Evolutionary conservation across 768 basidiomycete species (phyloP), one percentile per base, ranked within the genome.

Genomic region (Termitomyces heimii): DNA sequence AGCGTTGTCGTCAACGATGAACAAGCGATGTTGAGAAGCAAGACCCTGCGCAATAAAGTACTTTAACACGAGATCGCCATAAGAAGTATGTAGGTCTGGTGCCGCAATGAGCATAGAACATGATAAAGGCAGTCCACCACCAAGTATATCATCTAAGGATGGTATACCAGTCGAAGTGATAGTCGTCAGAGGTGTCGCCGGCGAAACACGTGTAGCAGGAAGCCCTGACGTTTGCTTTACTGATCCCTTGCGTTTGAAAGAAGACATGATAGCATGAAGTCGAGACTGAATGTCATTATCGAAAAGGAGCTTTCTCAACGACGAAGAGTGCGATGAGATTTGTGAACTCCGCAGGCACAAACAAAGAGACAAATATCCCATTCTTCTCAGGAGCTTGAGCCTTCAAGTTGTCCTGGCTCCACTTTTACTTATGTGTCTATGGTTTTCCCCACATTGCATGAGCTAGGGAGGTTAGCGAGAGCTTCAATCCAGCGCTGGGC

Each of bases 121-220:
- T 2, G 89, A 87, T 55, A 95, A 78, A 13, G 96, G 94, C 35
- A 97, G 70, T 18, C 94, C 94, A 29, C 93, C 94, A 54, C 94
- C 94, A 39, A 98, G 83, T 59, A 98, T 83, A 68, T 98, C 97
- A 70, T 99, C 97, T 22, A 99, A 78, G 13, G 94, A 94, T 28
- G 93, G 86, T 9, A 98, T 84, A 2, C 97, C 97, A 5, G 92
- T 92, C 1, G 95, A 95, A 7, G 82, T 84, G 58, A 88, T 73
- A 55, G 77, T 65, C 0, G 82, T 86, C 20, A 78, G 73, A 37
- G 77, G 68, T 4, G 86, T 83, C 31, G 78, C 77, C 6, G 85
- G 78, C 16, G 81, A 88, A 34, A 75, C 54, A 35, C 81, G 82
- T 43, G 86, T 86, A 13, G 86, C 88, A 14, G 75, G 61, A 43